Evolutionary conservation across 768 basidiomycete genomes (phyloP).

Genomic region (Lactifluus pinguis): DNA sequence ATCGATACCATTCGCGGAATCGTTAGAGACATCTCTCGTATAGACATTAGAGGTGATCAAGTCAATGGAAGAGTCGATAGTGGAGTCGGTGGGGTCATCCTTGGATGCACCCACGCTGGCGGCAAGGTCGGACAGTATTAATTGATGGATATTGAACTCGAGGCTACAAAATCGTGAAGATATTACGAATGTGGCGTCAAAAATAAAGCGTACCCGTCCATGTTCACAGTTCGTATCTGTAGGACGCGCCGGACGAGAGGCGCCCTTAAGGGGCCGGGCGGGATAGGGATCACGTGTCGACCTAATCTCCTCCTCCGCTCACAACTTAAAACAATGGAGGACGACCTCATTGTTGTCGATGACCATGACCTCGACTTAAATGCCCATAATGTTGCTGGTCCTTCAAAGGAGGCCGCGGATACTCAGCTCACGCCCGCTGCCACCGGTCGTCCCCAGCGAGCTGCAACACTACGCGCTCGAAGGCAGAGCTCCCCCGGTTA

Average conservation of each 20-base stretch:
- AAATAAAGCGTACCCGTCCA: slow-evolving; percentile 7
- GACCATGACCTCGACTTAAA: slow-evolving; percentile 46
- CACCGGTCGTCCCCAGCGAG: slow-evolving; percentile 18
- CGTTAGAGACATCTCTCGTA: slow-evolving; percentile 26
- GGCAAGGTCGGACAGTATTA: slow-evolving; percentile 20
- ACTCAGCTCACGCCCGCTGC: slow-evolving; percentile 15
- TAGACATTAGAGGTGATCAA: slow-evolving; percentile 56
- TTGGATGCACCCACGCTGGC: slow-evolving; percentile 18
- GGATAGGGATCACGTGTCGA: neutral
- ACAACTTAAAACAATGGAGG: slow-evolving; percentile 33
- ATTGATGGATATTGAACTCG: slow-evolving; percentile 19
- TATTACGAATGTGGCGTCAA: neutral
- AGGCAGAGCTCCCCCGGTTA: slow-evolving; percentile 22
- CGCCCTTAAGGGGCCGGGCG: neutral
- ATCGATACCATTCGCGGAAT: neutral
- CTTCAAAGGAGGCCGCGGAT: slow-evolving; percentile 12
- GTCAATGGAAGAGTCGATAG: slow-evolving; percentile 33
- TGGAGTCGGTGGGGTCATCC: slow-evolving; percentile 15
- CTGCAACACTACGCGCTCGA: slow-evolving; percentile 16
- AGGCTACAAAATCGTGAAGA: slow-evolving; percentile 10
- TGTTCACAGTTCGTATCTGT: neutral
- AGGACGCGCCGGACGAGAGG: neutral
- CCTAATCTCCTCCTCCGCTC: neutral
- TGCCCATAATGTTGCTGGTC: slow-evolving; percentile 29
- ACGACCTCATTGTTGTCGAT: slow-evolving; percentile 55